These are phyloP conservation scores for Umbilicaria muhlenbergii DNA, from an alignment of 495 filamentous ascomycete species.

Conservation along the genomic window DNA sequence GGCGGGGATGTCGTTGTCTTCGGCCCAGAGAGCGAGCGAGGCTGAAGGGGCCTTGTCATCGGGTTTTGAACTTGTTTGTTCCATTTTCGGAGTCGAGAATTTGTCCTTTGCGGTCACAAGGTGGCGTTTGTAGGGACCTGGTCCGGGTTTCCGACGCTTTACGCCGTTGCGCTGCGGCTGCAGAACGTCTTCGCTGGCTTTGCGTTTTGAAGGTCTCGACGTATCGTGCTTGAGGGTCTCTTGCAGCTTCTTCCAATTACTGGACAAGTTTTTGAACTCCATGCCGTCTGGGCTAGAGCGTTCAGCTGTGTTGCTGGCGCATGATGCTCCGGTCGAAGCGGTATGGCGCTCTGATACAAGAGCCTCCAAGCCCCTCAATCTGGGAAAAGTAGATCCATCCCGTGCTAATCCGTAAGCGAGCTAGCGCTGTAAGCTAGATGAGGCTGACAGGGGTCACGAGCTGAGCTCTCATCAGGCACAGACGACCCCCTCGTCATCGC, in stretches of 20 bases:
- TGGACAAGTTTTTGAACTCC: conserved; percentile 31
- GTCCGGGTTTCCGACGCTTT: conserved; percentile 4
- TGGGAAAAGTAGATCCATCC: no score
- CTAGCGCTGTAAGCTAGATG: no score
- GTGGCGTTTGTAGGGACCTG: no score
- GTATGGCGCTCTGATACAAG: no score
- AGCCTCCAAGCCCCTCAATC: no score
- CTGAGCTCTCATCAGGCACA: no score
- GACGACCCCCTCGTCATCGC: no score
- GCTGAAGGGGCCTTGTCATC: conserved; percentile 12
- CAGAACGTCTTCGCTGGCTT: conserved; percentile 4
- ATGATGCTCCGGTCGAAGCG: no score
- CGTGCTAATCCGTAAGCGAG: no score
- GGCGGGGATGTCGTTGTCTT: conserved; percentile 44
- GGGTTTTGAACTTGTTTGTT: neutral
- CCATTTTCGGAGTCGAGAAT: neutral
- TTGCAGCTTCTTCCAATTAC: conserved; percentile 67
- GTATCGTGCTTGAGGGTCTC: conserved; percentile 39
- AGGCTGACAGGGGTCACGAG: no score
- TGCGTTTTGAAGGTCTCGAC: conserved; percentile 4
- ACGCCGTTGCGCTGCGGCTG: conserved; percentile 5
- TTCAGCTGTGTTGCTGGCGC: no score
- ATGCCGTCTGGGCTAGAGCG: conserved; percentile 9
- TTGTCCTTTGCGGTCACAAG: no score
- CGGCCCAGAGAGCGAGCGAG: conserved; percentile 28